Conservation (phyloP, 768 basidiomycete genomes). For the Termitomyces sp. region DNA sequence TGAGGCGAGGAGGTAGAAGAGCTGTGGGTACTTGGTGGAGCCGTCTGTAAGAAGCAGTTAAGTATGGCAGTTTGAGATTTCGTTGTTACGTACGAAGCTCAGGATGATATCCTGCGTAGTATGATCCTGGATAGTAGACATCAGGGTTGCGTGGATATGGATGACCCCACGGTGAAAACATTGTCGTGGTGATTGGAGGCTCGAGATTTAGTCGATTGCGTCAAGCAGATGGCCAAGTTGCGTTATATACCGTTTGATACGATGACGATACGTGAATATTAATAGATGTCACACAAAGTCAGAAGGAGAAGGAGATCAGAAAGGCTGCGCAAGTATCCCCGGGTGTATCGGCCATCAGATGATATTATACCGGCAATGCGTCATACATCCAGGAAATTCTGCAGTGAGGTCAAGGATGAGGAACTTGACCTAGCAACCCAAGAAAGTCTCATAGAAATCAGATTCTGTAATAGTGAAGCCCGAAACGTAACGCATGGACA, state of each 20-base stretch:
- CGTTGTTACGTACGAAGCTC: background rate
- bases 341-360: background rate
- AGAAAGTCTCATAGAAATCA: background rate
- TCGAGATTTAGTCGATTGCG: background rate
- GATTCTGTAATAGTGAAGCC: background rate
- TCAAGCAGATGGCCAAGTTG: no score
- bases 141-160: constrained; percentile 2
- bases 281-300: background rate
- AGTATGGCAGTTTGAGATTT: background rate
- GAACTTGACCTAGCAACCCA: background rate
- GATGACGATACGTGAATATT: background rate
- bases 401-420: background rate
- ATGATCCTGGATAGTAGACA: constrained; percentile 3
- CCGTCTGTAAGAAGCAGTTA: background rate
- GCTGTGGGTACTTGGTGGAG: constrained; percentile 15
- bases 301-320: background rate
- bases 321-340: background rate
- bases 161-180: constrained; percentile 4
- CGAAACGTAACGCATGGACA: background rate
- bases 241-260: background rate
- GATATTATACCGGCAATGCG: background rate
- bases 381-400: no score
- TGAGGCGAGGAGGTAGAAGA: constrained; percentile 10
- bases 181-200: background rate
- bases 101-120: background rate